Conservation (phyloP, 2,329 filamentous ascomycete species). For the Arthrocladium fulminans region DNA sequence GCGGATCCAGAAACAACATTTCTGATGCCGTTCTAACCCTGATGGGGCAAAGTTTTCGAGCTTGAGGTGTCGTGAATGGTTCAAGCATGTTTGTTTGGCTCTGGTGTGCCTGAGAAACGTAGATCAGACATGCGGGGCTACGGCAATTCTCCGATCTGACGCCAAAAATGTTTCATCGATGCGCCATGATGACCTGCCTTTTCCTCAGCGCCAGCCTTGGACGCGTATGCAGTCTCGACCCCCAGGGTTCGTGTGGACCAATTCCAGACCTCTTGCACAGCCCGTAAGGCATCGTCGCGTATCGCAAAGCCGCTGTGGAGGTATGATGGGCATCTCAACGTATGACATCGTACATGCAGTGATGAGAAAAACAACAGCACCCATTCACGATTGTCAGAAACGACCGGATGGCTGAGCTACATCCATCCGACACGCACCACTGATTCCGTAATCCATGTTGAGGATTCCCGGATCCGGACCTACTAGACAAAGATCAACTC, state of each 20-base stretch:
- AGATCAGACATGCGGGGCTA: neutral
- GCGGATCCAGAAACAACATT: too few species aligned
- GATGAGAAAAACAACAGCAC: neutral
- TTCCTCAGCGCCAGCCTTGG: neutral
- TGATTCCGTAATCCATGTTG: too few species aligned
- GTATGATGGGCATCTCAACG: neutral
- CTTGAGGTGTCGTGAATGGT: too few species aligned
- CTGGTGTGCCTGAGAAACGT: too few species aligned
- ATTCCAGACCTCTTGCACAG: neutral
- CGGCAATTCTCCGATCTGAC: neutral
- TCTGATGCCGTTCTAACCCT: too few species aligned
- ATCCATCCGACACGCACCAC: neutral
- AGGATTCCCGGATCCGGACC: too few species aligned
- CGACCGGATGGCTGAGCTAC: neutral
- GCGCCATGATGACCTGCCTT: neutral
- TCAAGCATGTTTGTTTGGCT: too few species aligned
- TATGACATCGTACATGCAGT: conserved; percentile 1
- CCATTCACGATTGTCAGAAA: neutral
- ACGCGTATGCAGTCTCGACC: neutral
- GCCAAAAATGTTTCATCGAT: neutral
- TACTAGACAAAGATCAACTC: neutral
- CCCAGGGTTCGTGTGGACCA: neutral
- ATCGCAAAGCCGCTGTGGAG: neutral
- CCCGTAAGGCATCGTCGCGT: too few species aligned
- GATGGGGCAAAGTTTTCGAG: neutral